Evolutionary conservation across 2,329 filamentous ascomycete genomes (phyloP), one percentile per base, ranked within the genome.

Genomic region (Zasmidium angulare): DNA sequence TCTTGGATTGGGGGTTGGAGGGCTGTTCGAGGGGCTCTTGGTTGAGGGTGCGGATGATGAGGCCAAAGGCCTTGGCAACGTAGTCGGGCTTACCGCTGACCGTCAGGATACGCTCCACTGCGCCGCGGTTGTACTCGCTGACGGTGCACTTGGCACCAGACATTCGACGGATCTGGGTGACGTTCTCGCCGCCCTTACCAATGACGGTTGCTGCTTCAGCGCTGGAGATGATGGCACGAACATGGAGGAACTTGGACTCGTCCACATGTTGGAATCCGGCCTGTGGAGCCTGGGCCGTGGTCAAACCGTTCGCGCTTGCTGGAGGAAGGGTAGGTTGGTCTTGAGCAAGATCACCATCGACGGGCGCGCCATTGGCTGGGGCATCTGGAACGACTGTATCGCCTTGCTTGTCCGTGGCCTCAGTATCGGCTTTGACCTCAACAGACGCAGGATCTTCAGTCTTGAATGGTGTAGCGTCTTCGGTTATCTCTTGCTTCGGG

Each of bases 81-180:
- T 93, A 93, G 79, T 99, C 95, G 68, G 98, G 93, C 66, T 91
- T 89, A 63, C 95, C 95, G 77, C 93, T 98, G 62, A 99, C 95
- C 29, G 95, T 99, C 71, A 99, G 83, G 72, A 99, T 97, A 74
- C 95, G 91, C 81, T 99, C 95, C 31, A 98, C 93, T 56, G 95
- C 95, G 66, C 95, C 95, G 73, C 96, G 91, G 69, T 96, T 90
- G 73, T 98, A 99, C 78, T 99, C 95, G 79, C 93, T 97, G 69
- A 99, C 95, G 50, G 95, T 99, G 81, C 95, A 99, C 80, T 98
- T 98, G 67, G 95, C 95, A 70, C 92, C 93, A 54, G 95, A 97
- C 79, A 96, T 84, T 75, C 91, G 91, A 68, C 95, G 88, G 73
- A 99, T 98, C 79, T 96, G 91, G 68, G 93, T 96, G 50, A 99